These are phyloP conservation scores for Logfia minima DNA, from an alignment of 129 eudicot species.

Conservation along the genomic window DNA sequence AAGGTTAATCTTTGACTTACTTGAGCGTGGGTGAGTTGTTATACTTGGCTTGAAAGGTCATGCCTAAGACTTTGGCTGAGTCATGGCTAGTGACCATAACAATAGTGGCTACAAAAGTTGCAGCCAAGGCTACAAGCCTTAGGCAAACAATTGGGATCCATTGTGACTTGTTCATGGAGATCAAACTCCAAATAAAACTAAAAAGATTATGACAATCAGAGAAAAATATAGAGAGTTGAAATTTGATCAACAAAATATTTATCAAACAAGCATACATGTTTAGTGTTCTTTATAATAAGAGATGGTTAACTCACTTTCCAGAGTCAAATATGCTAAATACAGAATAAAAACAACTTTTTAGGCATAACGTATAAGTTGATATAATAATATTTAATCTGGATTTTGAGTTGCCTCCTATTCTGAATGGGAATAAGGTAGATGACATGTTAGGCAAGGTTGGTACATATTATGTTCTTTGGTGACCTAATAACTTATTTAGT, in stretches of 20 bases:
- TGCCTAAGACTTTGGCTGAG: constrained; percentile 58
- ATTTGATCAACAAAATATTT: constrained; percentile 14
- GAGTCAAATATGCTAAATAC: neutral
- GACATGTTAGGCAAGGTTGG: constrained; percentile 46
- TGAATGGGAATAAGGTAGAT: constrained; percentile 28
- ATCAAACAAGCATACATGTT: constrained; percentile 28
- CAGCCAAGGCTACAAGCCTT: constrained; percentile 72
- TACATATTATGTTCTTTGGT: constrained; percentile 43
- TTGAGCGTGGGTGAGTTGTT: constrained; percentile 73
- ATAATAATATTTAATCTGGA: neutral
- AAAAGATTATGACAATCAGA: constrained; percentile 12
- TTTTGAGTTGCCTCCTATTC: constrained; percentile 1
- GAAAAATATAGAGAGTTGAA: neutral
- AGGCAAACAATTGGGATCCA: constrained; percentile 51
- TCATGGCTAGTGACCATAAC: constrained; percentile 73
- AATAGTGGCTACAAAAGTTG: constrained; percentile 54
- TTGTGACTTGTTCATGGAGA: constrained; percentile 46
- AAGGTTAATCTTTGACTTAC: constrained; percentile 37
- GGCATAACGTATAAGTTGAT: constrained; percentile 17
- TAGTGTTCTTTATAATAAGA: constrained; percentile 28
- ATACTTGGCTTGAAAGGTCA: constrained; percentile 81
- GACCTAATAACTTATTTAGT: constrained; percentile 39
- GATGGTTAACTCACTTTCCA: constrained; percentile 22
- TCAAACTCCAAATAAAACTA: constrained; percentile 8
- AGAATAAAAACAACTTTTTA: constrained; percentile 10